A percentile compares a stretch with the other conserved stretches of the same genome.
phyloP scores from a whole-genome alignment of 257 asterid genomes.

The Verbascum thapsus region DNA sequence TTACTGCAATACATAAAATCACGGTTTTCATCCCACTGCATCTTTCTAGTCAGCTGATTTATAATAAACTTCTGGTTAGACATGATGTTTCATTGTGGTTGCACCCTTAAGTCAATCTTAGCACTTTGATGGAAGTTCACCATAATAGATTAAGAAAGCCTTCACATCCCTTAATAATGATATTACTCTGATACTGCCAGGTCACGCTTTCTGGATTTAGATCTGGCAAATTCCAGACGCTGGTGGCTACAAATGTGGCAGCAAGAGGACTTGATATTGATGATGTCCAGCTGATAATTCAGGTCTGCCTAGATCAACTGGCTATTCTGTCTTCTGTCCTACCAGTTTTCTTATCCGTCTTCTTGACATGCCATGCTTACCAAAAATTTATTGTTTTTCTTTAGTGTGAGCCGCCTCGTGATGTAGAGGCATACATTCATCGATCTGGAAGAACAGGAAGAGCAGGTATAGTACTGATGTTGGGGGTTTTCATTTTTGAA shows the following conservation, averaged over 20 bases:
- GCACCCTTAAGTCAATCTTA: neutral
- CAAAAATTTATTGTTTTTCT: slow-evolving; percentile 29
- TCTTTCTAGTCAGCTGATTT: neutral
- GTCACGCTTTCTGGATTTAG: slow-evolving; percentile 86
- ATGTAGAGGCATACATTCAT: slow-evolving; percentile 97
- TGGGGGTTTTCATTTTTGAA: slow-evolving; percentile 6
- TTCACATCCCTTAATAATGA: neutral
- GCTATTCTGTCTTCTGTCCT: neutral
- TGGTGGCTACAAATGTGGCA: slow-evolving; percentile 97
- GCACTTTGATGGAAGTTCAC: too few species aligned
- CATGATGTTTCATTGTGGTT: neutral
- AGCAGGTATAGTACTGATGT: slow-evolving; percentile 66
- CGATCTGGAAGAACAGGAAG: slow-evolving; percentile 99
- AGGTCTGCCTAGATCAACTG: slow-evolving; percentile 50
- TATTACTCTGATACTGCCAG: slow-evolving; percentile 43
- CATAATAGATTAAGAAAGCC: neutral
- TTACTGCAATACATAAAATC: too few species aligned
- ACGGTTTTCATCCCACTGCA: neutral
- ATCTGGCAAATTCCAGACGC: slow-evolving; percentile 78
- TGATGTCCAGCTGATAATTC: slow-evolving; percentile 92
- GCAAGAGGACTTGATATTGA: slow-evolving; percentile 98
- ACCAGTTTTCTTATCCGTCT: neutral
- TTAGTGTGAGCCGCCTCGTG: slow-evolving; percentile 97
- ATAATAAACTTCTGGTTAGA: neutral
- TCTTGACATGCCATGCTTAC: neutral